Base-by-base conservation (phyloP, 2,329 filamentous ascomycete species). In the Colletotrichum tofieldiae region DNA sequence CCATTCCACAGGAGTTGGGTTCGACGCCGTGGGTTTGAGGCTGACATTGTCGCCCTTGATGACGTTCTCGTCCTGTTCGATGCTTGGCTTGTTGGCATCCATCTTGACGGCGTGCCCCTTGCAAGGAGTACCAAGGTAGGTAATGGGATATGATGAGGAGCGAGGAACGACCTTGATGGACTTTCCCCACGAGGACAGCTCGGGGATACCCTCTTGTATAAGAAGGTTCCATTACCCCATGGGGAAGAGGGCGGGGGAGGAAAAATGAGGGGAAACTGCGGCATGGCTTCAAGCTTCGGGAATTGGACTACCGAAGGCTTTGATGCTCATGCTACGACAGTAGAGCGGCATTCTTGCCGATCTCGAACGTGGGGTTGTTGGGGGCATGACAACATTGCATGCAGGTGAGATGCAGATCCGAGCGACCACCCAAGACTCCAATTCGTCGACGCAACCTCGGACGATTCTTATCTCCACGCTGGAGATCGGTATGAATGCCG, bases 1-100 rank as follows among this genome's bases (percentile, higher is more conserved):
- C 70, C 70, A 72, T 65, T 72, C 70, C 37, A 54, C 59, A 3
- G 70, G 70, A 14, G 65, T 72, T 8, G 70, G 59, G 37, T 64
- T 61, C 12, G 59, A 59, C 4, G 70, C 70, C 39, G 70, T 65
- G 23, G 65, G 70, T 29, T 60, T 70, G 43, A 60, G 5, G 47
- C 47, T 63, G 9, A 16, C 29, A 29, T 39, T 39, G 18, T 64
- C 49, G 26, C 37, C 37, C 47, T 32, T 54, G 11, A 26, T 23
- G 26, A 52, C n/a, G 23, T 69, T 69, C 47, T 70, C 70, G 26
- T 70, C 54, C 54, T 72, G 70, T 45, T 72, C 70, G 7, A 72
- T 49, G 54, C 47, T 72, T 20, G 47, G 37, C 26, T 70, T 72
- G 16, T 47, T 72, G 16, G 39, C 32, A 12, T 70, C 65, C 70